Conservation (phyloP, 345 rosid genomes). For the Boechera divaricarpa region DNA sequence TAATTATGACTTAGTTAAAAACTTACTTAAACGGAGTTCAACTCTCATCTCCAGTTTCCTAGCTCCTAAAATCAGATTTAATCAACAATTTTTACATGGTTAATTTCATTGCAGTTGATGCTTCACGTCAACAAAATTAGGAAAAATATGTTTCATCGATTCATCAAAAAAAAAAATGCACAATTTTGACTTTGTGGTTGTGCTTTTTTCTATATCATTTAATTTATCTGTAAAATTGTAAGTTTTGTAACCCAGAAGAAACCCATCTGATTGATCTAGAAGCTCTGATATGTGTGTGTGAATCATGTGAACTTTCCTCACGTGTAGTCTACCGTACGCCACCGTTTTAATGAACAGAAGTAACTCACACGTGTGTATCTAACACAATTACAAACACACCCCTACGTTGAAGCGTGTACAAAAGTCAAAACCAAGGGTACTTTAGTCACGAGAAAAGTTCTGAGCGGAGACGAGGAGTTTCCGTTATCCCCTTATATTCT, state of each 20-base stretch:
- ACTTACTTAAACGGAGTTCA: not conserved
- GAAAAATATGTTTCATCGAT: not conserved
- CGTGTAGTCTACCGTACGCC: conserved; percentile 30
- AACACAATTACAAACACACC: not conserved
- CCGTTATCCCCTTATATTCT: conserved; percentile 62
- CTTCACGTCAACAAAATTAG: conserved; percentile 8
- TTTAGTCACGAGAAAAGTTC: conserved; percentile 23
- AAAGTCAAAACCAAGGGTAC: conserved; percentile 38
- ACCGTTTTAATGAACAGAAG: conserved; percentile 17
- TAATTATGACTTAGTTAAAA: not conserved
- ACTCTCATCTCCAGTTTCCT: not conserved
- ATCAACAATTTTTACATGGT: not conserved
- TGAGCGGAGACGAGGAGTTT: conserved; percentile 72
- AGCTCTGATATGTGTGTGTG: conserved; percentile 36
- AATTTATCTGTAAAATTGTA: not conserved
- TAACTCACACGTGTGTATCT: conserved; percentile 17
- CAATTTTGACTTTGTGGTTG: not conserved
- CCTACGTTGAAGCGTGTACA: not conserved
- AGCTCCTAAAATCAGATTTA: not conserved
- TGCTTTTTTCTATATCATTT: not conserved
- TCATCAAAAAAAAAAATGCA: not conserved
- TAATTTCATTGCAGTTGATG: not conserved
- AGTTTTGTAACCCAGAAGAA: not conserved
- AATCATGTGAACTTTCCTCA: conserved; percentile 28
- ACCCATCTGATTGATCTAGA: conserved; percentile 1